These are phyloP conservation scores for Ganoderma sinense DNA, from an alignment of 1,284 basidiomycete genomes.

Conservation along the genomic window DNA sequence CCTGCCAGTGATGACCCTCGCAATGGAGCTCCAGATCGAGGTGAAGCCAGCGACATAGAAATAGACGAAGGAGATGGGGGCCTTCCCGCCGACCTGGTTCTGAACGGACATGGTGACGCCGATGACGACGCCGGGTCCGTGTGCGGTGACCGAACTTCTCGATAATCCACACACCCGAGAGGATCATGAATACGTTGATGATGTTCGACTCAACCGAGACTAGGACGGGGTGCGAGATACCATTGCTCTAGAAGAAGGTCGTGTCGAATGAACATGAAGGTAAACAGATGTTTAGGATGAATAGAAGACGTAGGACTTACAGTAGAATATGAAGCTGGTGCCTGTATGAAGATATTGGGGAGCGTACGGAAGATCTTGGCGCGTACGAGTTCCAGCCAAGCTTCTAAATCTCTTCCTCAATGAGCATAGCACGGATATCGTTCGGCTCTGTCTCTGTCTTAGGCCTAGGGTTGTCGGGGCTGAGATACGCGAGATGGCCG, in stretches of 20 bases:
- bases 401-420: conserved; percentile 69
- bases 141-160: conserved; percentile 81
- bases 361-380: conserved; percentile 71
- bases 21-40: conserved; percentile 80
- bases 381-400: conserved; percentile 59
- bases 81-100: conserved; percentile 42
- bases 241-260: conserved; percentile 77
- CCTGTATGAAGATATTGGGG: conserved; percentile 81
- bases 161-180: conserved; percentile 75
- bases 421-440: conserved; percentile 77
- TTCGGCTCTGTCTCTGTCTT: conserved; percentile 67
- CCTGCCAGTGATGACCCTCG: conserved; percentile 82
- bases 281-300: conserved; percentile 23
- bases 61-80: conserved; percentile 64
- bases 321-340: conserved; percentile 89
- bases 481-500: conserved; percentile 65
- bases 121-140: conserved; percentile 77
- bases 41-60: conserved; percentile 84
- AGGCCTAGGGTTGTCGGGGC: conserved; percentile 58
- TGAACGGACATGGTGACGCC: conserved; percentile 66
- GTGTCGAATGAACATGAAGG: conserved; percentile 64
- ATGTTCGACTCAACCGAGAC: conserved; percentile 75
- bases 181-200: conserved; percentile 77
- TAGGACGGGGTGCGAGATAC: conserved; percentile 76
- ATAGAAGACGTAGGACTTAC: conserved; percentile 26